A percentile compares a stretch with the other conserved stretches of the same genome.
Evolutionary conservation across 768 basidiomycete species (phyloP).

Genomic region (Amanita rubescens): DNA sequence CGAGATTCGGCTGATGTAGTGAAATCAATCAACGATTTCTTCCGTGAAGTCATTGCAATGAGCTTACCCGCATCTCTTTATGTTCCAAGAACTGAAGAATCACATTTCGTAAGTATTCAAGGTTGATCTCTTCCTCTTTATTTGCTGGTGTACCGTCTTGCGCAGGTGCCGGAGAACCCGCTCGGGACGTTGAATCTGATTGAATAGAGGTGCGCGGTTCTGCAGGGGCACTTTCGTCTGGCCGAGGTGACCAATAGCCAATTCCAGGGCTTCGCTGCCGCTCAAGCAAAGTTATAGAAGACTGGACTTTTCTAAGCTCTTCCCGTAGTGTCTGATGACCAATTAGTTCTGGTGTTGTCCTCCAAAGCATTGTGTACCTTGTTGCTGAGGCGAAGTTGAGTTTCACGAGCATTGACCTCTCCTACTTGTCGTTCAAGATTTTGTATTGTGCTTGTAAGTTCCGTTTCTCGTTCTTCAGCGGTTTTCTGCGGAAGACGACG

Average conservation of each 20-base stretch:
- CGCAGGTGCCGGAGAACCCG: slow-evolving; percentile 29
- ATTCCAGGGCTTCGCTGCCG: slow-evolving; percentile 89
- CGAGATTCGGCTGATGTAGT: slow-evolving; percentile 65
- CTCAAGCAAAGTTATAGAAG: slow-evolving; percentile 84
- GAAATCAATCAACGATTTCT: neutral
- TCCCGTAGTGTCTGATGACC: slow-evolving; percentile 75
- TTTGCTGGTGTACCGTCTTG: slow-evolving; percentile 23
- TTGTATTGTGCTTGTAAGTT: slow-evolving; percentile 39
- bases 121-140: slow-evolving; percentile 87
- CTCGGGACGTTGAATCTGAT: slow-evolving; percentile 27
- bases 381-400: slow-evolving; percentile 64
- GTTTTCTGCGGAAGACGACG: slow-evolving; percentile 21
- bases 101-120: slow-evolving; percentile 94
- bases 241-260: slow-evolving; percentile 75
- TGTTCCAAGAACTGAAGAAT: slow-evolving; percentile 97
- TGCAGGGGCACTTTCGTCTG: slow-evolving; percentile 31
- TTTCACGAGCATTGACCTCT: slow-evolving; percentile 63
- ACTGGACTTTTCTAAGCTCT: slow-evolving; percentile 92
- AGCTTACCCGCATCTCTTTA: slow-evolving; percentile 92
- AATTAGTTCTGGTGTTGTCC: slow-evolving; percentile 1
- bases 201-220: slow-evolving; percentile 29
- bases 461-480: slow-evolving; percentile 32
- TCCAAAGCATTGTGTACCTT: slow-evolving; percentile 46
- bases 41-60: neutral
- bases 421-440: slow-evolving; percentile 63